phyloP scores from a whole-genome alignment of 2,329 filamentous ascomycete species.

The Penicillium sp. region DNA sequence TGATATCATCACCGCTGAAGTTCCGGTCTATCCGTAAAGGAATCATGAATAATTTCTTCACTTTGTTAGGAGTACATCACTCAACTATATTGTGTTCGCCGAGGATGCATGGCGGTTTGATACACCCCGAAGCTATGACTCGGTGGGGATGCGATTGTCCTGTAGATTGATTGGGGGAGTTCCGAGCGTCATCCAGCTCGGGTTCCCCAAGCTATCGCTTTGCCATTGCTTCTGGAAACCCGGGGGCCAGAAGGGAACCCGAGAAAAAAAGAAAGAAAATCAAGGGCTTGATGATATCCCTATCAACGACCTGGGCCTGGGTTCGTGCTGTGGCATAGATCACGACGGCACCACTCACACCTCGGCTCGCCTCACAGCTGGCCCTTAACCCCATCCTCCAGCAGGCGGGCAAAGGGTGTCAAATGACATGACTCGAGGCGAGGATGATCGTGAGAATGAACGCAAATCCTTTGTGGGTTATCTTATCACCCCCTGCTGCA shows the following conservation, averaged over 20 bases:
- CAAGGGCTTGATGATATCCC: not conserved
- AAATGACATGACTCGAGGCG: slow-evolving; percentile 8
- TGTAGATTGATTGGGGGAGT: not conserved
- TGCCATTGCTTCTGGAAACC: not conserved
- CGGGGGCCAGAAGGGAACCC: not conserved
- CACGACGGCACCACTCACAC: not conserved
- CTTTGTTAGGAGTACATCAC: not conserved
- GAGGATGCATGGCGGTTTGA: not conserved
- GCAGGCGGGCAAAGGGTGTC: slow-evolving; percentile 1
- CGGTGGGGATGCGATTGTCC: not conserved
- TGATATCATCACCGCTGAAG: not conserved
- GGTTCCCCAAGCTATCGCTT: not conserved
- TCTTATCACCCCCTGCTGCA: not conserved
- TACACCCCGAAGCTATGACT: not conserved
- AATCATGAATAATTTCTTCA: not conserved
- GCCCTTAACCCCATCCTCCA: not conserved
- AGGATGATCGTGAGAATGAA: not conserved
- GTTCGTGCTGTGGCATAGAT: not conserved
- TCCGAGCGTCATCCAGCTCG: not conserved
- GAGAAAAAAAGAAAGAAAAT: not conserved
- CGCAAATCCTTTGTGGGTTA: not conserved
- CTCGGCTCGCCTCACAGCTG: not conserved
- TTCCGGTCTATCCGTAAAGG: not conserved
- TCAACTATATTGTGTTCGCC: not conserved
- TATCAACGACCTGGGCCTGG: not conserved